A percentile compares a stretch with the other conserved stretches of the same genome.
Conservation (phyloP, 192 early-diverging fungal genomes). For the Entomortierella chlamydospora region DNA sequence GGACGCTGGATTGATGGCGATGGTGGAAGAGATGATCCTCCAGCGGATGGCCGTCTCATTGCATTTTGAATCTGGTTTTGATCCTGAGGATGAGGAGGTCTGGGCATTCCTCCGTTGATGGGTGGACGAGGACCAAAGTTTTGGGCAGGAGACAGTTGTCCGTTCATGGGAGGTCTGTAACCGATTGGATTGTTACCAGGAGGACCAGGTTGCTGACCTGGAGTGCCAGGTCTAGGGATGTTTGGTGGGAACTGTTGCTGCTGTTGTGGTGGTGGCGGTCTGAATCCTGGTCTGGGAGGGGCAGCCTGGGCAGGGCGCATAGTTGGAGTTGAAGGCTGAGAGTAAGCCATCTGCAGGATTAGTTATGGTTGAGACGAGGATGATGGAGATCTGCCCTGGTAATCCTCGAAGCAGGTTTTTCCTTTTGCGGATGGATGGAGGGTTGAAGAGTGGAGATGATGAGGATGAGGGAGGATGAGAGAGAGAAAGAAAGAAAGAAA, state of each 20-base stretch:
- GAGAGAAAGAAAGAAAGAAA: neutral
- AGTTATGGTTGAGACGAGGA: neutral
- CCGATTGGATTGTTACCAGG: slow-evolving; percentile 7
- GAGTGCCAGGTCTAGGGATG: slow-evolving; percentile 7
- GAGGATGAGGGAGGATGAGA: neutral
- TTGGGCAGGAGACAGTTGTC: neutral
- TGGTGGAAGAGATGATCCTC: slow-evolving; percentile 3
- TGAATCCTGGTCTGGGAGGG: slow-evolving; percentile 32
- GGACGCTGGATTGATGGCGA: slow-evolving; percentile 39
- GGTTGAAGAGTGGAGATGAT: neutral
- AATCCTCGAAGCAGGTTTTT: neutral
- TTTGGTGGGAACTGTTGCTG: slow-evolving; percentile 13
- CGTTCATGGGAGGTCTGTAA: slow-evolving; percentile 22
- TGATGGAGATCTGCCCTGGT: slow-evolving; percentile 5
- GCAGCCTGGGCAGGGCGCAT: slow-evolving; percentile 32
- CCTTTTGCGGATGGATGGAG: neutral
- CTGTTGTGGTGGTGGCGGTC: slow-evolving; percentile 21
- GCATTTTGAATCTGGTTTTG: slow-evolving; percentile 11
- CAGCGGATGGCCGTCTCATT: slow-evolving; percentile 18
- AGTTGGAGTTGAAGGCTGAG: slow-evolving; percentile 26
- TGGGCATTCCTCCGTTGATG: slow-evolving; percentile 15
- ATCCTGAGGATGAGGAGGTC: slow-evolving; percentile 15
- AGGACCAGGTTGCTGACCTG: neutral
- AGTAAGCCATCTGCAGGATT: slow-evolving; percentile 32
- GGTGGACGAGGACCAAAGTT: slow-evolving; percentile 22